phyloP scores from a whole-genome alignment of 257 asterid genomes.

The Petrea volubilis region DNA sequence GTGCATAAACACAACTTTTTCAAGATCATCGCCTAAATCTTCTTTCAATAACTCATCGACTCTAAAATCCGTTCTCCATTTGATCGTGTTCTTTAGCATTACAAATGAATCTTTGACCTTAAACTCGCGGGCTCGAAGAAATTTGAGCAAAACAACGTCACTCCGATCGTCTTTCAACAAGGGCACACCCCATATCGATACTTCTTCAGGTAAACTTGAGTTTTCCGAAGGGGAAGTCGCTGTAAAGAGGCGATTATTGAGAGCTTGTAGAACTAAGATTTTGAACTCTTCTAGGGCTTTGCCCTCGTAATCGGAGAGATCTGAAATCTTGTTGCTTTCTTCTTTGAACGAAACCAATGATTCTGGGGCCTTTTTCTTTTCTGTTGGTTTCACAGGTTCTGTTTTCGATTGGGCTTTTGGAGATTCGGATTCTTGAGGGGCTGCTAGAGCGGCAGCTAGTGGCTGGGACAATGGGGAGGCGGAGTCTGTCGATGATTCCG shows the following conservation, averaged over 20 bases:
- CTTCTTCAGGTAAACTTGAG: constrained; percentile 27
- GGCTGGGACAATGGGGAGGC: constrained; percentile 25
- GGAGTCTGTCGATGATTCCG: constrained; percentile 14
- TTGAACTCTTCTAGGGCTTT: constrained; percentile 47
- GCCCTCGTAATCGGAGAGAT: constrained; percentile 44
- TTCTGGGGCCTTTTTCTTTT: constrained; percentile 28
- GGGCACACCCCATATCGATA: constrained; percentile 38
- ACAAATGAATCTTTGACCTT: constrained; percentile 54
- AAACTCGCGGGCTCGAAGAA: constrained; percentile 74
- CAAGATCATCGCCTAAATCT: constrained; percentile 73
- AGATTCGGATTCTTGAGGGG: constrained; percentile 21
- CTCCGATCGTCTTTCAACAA: constrained; percentile 37
- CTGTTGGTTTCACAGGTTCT: constrained; percentile 16
- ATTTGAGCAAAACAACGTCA: constrained; percentile 35
- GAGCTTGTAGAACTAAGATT: constrained; percentile 29
- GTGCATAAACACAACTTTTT: constrained; percentile 78
- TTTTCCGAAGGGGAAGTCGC: constrained; percentile 26
- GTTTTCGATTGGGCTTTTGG: background rate
- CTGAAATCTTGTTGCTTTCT: constrained; percentile 36
- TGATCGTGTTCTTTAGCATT: constrained; percentile 61
- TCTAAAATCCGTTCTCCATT: constrained; percentile 61
- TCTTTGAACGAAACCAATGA: constrained; percentile 55
- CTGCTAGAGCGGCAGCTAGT: constrained; percentile 22
- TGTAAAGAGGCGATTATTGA: constrained; percentile 19
- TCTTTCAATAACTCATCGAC: constrained; percentile 59